Base-by-base conservation (phyloP, 2,329 filamentous ascomycete species). In the Graphium sp. region DNA sequence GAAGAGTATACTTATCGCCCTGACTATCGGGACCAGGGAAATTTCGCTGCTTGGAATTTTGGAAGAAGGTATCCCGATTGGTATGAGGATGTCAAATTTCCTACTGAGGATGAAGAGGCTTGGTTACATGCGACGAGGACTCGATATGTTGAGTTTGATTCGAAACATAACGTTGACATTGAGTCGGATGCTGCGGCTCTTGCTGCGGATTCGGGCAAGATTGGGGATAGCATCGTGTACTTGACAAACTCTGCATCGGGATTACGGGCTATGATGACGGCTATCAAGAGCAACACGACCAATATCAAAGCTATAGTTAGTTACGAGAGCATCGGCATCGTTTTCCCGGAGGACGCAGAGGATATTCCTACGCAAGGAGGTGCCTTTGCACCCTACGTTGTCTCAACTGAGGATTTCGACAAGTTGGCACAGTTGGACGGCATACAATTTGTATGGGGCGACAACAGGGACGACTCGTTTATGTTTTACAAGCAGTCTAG, bases 1-100 rank as follows among this genome's bases (percentile, higher is more conserved):
- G 42, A 45, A 20, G 32, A 40, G 4, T 41, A 36, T 7, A 32
- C 10, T 24, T 53, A 52, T 33, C 18, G 20, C 2, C 48, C 49
- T 0, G 32, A 29, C 8, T 52, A 52, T 30, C 39, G 41, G 8
- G 48, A 52, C 38, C 42, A 49, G 25, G 40, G 39, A 26, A 52
- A 51, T 31, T 51, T 48, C 18, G 37, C 34, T 2, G 45, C 44
- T 6, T 52, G 49, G 49, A 52, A 52, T 33, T 48, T 52, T 23
- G 49, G 49, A 1, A 43, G 45, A 3, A 29, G 32, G 2, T 52
- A 37, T 26, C 29, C 26, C 6, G 33, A 42, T 24, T 52, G 45
- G 39, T 52, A 45, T 46, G 39, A 41, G 5, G 47, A 43, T 30
- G 40, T 47, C 22, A 47, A 52, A 33, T 52, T 52, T 27, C 48